Percentiles rank a stretch among this genome's conserved stretches.
phyloP scores from a whole-genome alignment of 768 basidiomycete genomes.

The Pleurotus giganteus region DNA sequence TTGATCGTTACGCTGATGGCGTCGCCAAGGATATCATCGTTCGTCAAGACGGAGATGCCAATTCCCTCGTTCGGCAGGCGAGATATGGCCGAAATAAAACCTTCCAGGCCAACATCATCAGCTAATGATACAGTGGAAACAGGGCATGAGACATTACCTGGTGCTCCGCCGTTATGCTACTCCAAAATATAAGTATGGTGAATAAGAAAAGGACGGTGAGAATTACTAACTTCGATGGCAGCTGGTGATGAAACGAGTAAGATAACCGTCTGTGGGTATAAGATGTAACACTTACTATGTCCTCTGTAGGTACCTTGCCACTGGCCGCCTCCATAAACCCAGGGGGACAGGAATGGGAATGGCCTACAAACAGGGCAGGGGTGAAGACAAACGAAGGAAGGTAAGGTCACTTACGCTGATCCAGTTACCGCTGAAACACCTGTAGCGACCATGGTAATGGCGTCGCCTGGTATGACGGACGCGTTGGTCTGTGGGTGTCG shows the following conservation, averaged over 20 bases:
- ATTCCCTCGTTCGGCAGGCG: constrained; percentile 19
- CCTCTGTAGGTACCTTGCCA: constrained; percentile 21
- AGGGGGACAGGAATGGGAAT: constrained; percentile 23
- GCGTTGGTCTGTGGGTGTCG: constrained; percentile 19
- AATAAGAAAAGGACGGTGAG: too few species aligned
- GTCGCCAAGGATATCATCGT: constrained; percentile 18
- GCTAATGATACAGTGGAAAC: too few species aligned
- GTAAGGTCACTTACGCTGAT: constrained; percentile 16
- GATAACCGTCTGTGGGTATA: not conserved
- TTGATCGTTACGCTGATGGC: constrained; percentile 15
- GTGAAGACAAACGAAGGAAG: not conserved
- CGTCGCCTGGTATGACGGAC: constrained; percentile 22
- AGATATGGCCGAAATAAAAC: constrained; percentile 15
- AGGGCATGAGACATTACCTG: too few species aligned
- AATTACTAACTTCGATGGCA: not conserved
- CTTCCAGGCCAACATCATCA: too few species aligned
- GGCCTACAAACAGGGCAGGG: constrained; percentile 4
- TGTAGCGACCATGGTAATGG: constrained; percentile 20
- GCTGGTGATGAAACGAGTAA: not conserved
- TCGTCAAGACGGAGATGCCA: constrained; percentile 20
- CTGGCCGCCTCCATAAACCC: constrained; percentile 25
- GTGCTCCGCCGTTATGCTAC: too few species aligned
- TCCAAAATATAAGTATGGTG: too few species aligned
- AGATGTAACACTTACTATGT: constrained; percentile 16
- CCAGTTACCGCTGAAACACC: constrained; percentile 18